Base-by-base conservation (phyloP, 75 land plant genomes). In the Chamaecyparis obtusa region DNA sequence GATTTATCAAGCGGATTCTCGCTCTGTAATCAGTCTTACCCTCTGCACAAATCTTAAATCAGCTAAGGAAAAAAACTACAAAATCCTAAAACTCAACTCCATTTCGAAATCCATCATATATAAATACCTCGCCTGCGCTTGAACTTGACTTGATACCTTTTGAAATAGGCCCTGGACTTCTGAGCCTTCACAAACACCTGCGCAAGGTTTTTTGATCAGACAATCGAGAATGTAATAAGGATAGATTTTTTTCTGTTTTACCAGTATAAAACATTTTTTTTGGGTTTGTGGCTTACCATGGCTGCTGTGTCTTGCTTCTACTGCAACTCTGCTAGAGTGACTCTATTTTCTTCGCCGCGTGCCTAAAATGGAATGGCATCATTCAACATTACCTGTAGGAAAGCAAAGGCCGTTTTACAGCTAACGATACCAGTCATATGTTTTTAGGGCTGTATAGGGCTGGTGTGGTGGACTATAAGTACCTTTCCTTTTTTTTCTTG, bases 21-120 rank as follows among this genome's bases (percentile, higher is more conserved):
- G 99, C 99, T 15, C 99, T 89, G 75, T 97, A 97, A 84, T 97
- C 99, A 15, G 99, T 97, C 92, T 97, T 97, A 30, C 99, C 99
- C 87, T 89, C 99, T 97, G 89, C 55, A 88, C 72, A 90, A 1
- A 43, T 79, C 16, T 78, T 30, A 39, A 72, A 9, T 44, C 30
- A 83, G 36, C 54, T 27, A n/a, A 44, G 21, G 76, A 9, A 33
- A 67, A 30, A 32, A 71, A 84, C 16, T 39, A 46, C 72, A 37
- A 16, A 4, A 33, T 46, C 69, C 56, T 57, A 3, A 81, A 86
- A 5, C 51, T 75, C 5, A 72, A n/a, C 55, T 3, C 8, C 69
- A 35, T 57, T 49, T 51, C 10, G 54, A 19, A 24, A 32, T 21
- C 15, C 0, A 74, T 8, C 33, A 84, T 5, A 87, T 60, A 82